These are phyloP conservation scores for Daldinia sp. DNA, from an alignment of 2,329 filamentous ascomycete genomes.

Conservation along the genomic window DNA sequence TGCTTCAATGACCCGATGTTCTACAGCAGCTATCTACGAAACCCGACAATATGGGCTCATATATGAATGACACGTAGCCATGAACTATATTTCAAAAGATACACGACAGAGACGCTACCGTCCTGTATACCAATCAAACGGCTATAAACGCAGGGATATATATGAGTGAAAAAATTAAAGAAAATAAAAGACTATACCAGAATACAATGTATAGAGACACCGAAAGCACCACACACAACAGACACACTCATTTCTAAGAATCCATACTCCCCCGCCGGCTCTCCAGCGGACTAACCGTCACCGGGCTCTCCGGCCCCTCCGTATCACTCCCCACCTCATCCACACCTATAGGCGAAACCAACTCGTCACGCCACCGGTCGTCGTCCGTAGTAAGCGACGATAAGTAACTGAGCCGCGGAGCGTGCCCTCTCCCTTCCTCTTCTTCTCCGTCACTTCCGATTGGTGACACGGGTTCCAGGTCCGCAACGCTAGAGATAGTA, in stretches of 20 bases:
- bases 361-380: slow-evolving; percentile 5
- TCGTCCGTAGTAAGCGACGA: slow-evolving; percentile 29
- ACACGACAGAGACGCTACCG: background rate
- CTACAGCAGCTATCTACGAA: background rate
- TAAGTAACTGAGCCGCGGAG: slow-evolving; percentile 40
- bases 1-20: slow-evolving; percentile 2
- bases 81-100: background rate
- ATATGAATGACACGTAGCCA: background rate
- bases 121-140: background rate
- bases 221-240: background rate
- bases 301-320: slow-evolving; percentile 22
- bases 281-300: slow-evolving; percentile 44
- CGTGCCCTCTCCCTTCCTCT: slow-evolving; percentile 9
- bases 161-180: background rate
- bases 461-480: slow-evolving; percentile 40
- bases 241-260: slow-evolving; percentile 7
- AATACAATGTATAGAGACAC: background rate
- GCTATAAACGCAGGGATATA: background rate
- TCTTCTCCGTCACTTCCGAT: slow-evolving; percentile 37
- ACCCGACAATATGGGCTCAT: background rate
- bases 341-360: slow-evolving; percentile 45
- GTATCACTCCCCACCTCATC: slow-evolving; percentile 14
- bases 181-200: background rate
- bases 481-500: background rate
- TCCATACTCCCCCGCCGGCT: slow-evolving; percentile 39